These are phyloP conservation scores for Psophocarpus tetragonolobus DNA, from an alignment of 306 rosid genomes.

Conservation along the genomic window DNA sequence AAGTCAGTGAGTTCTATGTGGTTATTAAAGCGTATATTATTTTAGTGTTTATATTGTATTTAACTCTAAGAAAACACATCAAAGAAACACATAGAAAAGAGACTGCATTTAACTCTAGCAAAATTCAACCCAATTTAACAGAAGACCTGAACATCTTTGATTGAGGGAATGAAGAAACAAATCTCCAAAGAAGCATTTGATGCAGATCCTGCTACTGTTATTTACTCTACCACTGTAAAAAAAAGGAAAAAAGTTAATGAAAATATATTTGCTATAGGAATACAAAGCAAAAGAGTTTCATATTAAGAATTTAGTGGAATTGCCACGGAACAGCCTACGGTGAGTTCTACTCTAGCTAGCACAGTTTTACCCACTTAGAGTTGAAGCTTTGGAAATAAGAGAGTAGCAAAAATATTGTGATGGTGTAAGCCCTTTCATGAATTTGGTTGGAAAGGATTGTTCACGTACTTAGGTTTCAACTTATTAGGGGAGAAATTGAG, in stretches of 20 bases:
- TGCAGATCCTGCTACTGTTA: background rate
- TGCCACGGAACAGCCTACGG: background rate
- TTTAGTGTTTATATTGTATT: background rate
- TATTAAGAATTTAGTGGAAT: background rate
- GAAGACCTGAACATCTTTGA: constrained; percentile 55
- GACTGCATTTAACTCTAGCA: background rate
- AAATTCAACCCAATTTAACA: constrained; percentile 9
- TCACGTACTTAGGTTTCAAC: background rate
- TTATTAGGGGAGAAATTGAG: background rate
- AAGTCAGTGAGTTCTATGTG: background rate
- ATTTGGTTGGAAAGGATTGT: background rate
- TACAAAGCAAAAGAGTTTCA: constrained; percentile 4
- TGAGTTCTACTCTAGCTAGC: background rate
- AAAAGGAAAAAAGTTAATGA: constrained; percentile 5
- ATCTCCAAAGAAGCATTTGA: constrained; percentile 67
- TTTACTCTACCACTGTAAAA: constrained; percentile 18
- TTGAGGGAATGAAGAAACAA: constrained; percentile 47
- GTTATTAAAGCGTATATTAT: background rate
- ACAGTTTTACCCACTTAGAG: background rate
- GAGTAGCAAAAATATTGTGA: background rate
- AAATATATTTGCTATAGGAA: background rate
- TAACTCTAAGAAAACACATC: no score
- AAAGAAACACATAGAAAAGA: background rate
- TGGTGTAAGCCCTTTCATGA: background rate
- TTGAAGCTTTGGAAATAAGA: background rate